Evolutionary conservation across 2,329 filamentous ascomycete genomes (phyloP), one percentile per base, ranked within the genome.

Genomic region (Aureobasidium musti): DNA sequence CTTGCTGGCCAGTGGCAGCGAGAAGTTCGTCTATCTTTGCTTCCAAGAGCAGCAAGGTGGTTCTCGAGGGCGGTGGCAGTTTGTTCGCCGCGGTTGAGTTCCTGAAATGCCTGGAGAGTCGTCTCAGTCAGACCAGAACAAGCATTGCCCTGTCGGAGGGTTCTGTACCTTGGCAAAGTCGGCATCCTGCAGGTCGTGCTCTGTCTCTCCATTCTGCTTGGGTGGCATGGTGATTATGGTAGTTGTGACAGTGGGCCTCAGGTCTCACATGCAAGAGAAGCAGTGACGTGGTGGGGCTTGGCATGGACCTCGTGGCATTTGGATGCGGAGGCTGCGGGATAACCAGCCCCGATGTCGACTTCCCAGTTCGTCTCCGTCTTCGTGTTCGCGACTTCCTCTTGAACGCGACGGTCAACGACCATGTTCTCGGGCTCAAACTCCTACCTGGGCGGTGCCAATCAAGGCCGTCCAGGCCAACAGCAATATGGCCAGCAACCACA

Each of bases 351-450:
- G 39, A 41, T 56, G 21, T 56, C 53, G 53, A 56, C 53, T 56
- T 26, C 21, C 45, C 5, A 50, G 23, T 50, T 30, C n/a, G n/a
- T n/a, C n/a, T n/a, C n/a, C n/a, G n/a, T n/a, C n/a, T n/a, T n/a
- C n/a, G n/a, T n/a, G n/a, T n/a, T n/a, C 52, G 33, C 52, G 52
- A 56, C 52, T 56, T 26, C 21, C 53, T 41, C 14, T 23, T 13
- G 33, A 37, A 39, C 53, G 53, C 53, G 35, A 56, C 53, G 5
- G 41, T 26, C 57, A 47, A 61, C 63, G 47, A 76, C 74, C 79
- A 97, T 97, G 94, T 98, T 91, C 82, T 95, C 92, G 71, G 91
- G 89, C 77, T 91, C 91, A 71, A 96, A 91, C 82, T 89, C 91
- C 70, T 97, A 89, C 79, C 81, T 96, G 74, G 92, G 92, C 79